Evolutionary conservation across 2,329 filamentous ascomycete species (phyloP).

Genomic region (Aspergillus viridinutans): DNA sequence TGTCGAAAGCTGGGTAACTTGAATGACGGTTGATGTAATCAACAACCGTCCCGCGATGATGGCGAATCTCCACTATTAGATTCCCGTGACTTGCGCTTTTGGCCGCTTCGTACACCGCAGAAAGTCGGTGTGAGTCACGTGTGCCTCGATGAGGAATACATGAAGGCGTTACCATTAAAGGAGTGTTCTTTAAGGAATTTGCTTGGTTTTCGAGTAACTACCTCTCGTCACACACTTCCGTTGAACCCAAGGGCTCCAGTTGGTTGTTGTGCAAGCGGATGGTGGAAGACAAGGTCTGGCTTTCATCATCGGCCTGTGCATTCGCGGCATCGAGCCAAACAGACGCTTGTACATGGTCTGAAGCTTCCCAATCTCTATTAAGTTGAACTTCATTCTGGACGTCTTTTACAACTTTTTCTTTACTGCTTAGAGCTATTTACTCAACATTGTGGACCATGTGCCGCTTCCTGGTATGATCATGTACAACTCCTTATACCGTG

Average conservation of each 20-base stretch:
- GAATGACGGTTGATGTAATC: constrained; percentile 1
- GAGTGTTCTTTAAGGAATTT: background rate
- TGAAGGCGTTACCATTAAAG: background rate
- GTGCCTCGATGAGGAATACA: constrained; percentile 10
- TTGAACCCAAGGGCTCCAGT: background rate
- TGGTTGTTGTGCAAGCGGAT: background rate
- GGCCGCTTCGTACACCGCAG: constrained; percentile 29
- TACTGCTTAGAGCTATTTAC: background rate
- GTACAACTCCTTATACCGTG: background rate
- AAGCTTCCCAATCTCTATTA: background rate
- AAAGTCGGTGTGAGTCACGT: constrained; percentile 27
- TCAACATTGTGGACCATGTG: constrained; percentile 44
- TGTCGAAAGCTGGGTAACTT: background rate
- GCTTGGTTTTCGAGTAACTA: background rate
- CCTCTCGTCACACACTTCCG: background rate
- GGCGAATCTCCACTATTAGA: constrained; percentile 4
- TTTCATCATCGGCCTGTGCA: background rate
- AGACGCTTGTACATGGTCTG: background rate
- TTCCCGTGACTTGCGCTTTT: constrained; percentile 32
- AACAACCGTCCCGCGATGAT: background rate
- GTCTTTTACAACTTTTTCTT: background rate
- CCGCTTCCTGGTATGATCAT: constrained; percentile 52
- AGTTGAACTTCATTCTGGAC: background rate
- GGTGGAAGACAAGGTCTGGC: background rate
- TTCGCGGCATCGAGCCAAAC: background rate